These are phyloP conservation scores for Arachnopeziza araneosa DNA, from an alignment of 2,329 filamentous ascomycete species.

Conservation along the genomic window DNA sequence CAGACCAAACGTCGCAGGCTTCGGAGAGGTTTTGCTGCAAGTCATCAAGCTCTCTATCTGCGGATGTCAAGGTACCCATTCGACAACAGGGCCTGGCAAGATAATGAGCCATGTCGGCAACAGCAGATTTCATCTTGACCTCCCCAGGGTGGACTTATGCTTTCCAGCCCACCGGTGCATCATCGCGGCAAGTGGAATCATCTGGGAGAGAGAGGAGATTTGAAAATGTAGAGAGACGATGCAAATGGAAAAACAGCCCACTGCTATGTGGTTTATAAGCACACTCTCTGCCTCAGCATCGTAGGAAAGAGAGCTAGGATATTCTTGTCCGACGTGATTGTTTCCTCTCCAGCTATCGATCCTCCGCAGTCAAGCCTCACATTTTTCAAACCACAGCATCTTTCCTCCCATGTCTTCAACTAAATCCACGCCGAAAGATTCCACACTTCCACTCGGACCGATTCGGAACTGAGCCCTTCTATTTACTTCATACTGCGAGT, in stretches of 20 bases:
- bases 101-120: background rate
- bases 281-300: no score
- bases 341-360: background rate
- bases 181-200: background rate
- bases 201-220: no score
- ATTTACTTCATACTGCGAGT: background rate
- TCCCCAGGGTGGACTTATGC: background rate
- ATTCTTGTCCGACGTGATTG: no score
- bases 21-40: background rate
- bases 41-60: background rate
- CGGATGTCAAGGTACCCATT: background rate
- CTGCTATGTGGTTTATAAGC: no score
- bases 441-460: constrained; percentile 5
- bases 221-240: no score
- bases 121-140: background rate
- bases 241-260: no score
- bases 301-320: no score
- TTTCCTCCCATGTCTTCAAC: constrained; percentile 7
- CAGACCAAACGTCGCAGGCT: background rate
- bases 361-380: background rate
- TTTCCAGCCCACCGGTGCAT: background rate
- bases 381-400: constrained; percentile 15
- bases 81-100: no score
- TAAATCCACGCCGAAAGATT: constrained; percentile 6
- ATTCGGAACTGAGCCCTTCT: constrained; percentile 11